A percentile compares a stretch with the other conserved stretches of the same genome.
Conservation (phyloP, 441 rosid species). For the Geranium incanum region DNA sequence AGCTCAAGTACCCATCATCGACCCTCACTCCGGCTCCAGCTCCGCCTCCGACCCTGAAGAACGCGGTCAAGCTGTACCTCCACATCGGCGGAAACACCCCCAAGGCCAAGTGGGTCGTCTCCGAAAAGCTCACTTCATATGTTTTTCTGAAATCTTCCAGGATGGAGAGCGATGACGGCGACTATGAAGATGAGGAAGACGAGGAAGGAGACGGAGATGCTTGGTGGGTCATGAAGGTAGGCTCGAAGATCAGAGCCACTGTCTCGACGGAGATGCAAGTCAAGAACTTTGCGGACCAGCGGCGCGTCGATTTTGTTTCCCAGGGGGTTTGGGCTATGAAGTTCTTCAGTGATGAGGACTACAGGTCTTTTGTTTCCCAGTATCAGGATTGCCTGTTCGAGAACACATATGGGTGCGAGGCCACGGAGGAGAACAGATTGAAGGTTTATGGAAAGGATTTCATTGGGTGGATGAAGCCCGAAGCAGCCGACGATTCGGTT, state of each 20-base stretch:
- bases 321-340: conserved; percentile 84
- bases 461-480: conserved; percentile 87
- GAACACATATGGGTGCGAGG: conserved; percentile 70
- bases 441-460: conserved; percentile 90
- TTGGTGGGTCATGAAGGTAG: conserved; percentile 72
- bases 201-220: conserved; percentile 34
- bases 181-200: conserved; percentile 44
- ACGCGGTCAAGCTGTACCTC: conserved; percentile 65
- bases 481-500: conserved; percentile 84
- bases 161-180: conserved; percentile 19
- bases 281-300: conserved; percentile 61
- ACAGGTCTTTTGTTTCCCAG: conserved; percentile 37
- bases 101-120: conserved; percentile 83
- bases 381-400: conserved; percentile 71
- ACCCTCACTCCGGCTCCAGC: conserved; percentile 5
- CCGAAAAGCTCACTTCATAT: conserved; percentile 60
- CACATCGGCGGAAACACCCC: conserved; percentile 79
- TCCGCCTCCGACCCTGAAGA: conserved; percentile 34
- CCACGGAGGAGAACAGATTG: conserved; percentile 60
- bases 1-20: conserved; percentile 64
- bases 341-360: conserved; percentile 52
- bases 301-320: conserved; percentile 83
- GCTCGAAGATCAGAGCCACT: conserved; percentile 53
- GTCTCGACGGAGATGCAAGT: conserved; percentile 64
- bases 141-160: conserved; percentile 49